Percentiles rank a stretch among this genome's conserved stretches.
These are phyloP conservation scores for Chrysosporium queenslandicum DNA, from an alignment of 2,329 filamentous ascomycete species.

Conservation along the genomic window DNA sequence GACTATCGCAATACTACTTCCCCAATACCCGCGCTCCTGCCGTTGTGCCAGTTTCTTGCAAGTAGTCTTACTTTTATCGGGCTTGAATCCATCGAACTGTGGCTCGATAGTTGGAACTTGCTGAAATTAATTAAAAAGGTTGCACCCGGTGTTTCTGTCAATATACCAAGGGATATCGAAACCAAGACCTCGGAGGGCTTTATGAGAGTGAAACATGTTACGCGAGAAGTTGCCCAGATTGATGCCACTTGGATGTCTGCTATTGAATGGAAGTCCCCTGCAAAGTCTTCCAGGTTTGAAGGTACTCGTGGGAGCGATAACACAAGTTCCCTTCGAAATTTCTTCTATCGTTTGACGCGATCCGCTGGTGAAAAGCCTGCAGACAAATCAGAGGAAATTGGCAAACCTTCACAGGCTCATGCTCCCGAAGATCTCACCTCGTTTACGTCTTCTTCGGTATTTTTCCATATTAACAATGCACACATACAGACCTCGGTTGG, in stretches of 20 bases:
- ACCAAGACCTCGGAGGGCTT: conserved; percentile 74
- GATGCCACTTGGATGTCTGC: conserved; percentile 82
- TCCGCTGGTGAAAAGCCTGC: conserved; percentile 41
- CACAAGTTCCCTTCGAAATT: conserved; percentile 58
- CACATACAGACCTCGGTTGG: conserved; percentile 66
- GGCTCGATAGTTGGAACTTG: conserved; percentile 77
- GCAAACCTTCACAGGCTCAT: conserved; percentile 49
- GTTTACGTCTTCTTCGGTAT: conserved; percentile 66
- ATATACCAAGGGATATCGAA: conserved; percentile 68
- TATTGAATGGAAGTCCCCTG: conserved; percentile 68
- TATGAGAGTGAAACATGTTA: conserved; percentile 75
- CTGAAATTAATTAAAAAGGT: conserved; percentile 73
- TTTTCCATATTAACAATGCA: conserved; percentile 78
- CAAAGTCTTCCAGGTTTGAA: conserved; percentile 29
- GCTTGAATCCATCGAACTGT: conserved; percentile 76
- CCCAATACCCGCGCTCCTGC: conserved; percentile 73
- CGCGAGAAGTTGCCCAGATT: conserved; percentile 80
- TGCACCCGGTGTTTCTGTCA: conserved; percentile 62
- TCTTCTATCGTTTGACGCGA: conserved; percentile 68
- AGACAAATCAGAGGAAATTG: conserved; percentile 30
- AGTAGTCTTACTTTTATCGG: conserved; percentile 95
- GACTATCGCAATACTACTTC: conserved; percentile 87
- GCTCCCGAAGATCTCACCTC: conserved; percentile 65
- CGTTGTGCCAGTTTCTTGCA: conserved; percentile 81
- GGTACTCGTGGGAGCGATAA: conserved; percentile 30